Percentiles rank a stretch among this genome's conserved stretches.
Evolutionary conservation across 2,329 filamentous ascomycete genomes (phyloP).

Genomic region (Pyricularia sp.): DNA sequence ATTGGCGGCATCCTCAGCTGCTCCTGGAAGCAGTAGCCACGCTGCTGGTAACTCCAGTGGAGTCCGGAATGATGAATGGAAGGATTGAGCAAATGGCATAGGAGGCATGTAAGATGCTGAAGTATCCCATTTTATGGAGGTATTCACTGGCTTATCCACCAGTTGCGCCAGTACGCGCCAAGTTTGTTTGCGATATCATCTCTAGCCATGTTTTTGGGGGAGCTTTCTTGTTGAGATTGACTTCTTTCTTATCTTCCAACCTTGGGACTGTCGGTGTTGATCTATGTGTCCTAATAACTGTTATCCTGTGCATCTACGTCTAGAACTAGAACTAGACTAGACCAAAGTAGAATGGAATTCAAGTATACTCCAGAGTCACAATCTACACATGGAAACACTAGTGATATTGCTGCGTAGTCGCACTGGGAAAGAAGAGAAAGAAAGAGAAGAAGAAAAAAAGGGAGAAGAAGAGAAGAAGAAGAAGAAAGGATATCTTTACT

Average conservation of each 20-base stretch:
- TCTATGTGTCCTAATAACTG: neutral
- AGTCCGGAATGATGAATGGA: constrained; percentile 15
- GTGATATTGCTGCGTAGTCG: neutral
- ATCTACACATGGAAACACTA: neutral
- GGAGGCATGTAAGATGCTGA: neutral
- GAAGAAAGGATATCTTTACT: neutral
- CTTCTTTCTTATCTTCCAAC: neutral
- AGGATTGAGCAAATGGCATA: constrained; percentile 6
- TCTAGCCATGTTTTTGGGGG: neutral
- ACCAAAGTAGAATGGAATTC: neutral
- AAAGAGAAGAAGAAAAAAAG: too few species aligned
- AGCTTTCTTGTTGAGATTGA: neutral
- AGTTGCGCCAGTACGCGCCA: neutral
- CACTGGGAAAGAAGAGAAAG: neutral
- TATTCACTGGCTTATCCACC: neutral
- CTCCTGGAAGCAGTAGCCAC: neutral
- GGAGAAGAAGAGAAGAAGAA: too few species aligned
- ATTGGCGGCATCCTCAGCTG: neutral
- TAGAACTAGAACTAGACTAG: neutral
- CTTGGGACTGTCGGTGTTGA: neutral
- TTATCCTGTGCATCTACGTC: neutral
- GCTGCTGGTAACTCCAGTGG: constrained; percentile 5
- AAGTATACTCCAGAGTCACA: neutral
- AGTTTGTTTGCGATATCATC: neutral
- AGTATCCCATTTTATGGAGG: neutral